Conservation (phyloP, 495 filamentous ascomycete species). For the Hypoxylon crocopeplum region DNA sequence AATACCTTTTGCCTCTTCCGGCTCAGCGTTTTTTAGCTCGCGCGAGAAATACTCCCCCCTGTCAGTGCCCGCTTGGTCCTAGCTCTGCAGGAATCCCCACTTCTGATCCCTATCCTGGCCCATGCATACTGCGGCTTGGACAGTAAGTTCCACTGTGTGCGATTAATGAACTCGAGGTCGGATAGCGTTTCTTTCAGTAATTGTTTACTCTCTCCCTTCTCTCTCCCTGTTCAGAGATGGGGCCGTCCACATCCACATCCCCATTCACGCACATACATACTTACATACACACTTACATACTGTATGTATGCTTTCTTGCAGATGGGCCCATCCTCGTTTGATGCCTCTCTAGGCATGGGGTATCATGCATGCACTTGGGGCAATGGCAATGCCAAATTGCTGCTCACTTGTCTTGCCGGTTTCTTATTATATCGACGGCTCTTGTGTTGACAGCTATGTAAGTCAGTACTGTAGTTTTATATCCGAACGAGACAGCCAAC, state of each 20-base stretch:
- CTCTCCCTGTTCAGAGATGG: background rate
- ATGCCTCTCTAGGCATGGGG: conserved; percentile 15
- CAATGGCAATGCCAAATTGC: conserved; percentile 2
- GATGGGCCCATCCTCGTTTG: conserved; percentile 33
- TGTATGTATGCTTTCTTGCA: conserved; percentile 29
- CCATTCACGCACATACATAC: background rate
- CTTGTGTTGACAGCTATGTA: too few species aligned
- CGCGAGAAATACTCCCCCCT: conserved; percentile 10
- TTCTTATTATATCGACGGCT: too few species aligned
- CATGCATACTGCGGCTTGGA: conserved; percentile 9
- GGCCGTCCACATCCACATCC: too few species aligned
- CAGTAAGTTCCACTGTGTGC: background rate
- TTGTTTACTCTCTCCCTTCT: background rate
- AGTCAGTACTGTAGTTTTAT: too few species aligned
- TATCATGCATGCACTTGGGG: conserved; percentile 9
- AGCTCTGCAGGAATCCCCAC: conserved; percentile 7
- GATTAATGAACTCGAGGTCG: conserved; percentile 18
- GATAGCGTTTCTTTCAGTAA: conserved; percentile 5
- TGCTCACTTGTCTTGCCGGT: conserved; percentile 7
- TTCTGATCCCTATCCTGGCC: conserved; percentile 5
- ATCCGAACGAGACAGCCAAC: too few species aligned
- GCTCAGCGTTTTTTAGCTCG: conserved; percentile 12
- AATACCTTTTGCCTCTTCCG: conserved; percentile 8
- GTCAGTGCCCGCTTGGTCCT: conserved; percentile 8
- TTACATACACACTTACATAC: background rate